phyloP scores from a whole-genome alignment of 148 eudicot genomes.

The Fagopyrum homotropicum region DNA sequence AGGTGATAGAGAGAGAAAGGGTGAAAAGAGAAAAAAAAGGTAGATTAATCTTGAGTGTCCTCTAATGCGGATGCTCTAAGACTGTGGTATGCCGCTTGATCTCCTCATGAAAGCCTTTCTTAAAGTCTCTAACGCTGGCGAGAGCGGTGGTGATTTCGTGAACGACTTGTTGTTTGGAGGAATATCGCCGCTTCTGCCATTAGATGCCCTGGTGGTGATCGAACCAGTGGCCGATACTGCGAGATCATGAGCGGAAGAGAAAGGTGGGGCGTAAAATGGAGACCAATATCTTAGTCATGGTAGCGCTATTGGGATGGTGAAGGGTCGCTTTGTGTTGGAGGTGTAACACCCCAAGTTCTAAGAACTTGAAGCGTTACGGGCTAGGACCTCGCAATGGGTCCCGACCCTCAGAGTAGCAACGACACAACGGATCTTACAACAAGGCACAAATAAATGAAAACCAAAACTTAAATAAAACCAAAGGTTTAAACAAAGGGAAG shows the following conservation, averaged over 20 bases:
- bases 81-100: conserved; percentile 73
- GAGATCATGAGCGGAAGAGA: not conserved
- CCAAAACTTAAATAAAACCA: too few species aligned
- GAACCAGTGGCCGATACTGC: not conserved
- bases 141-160: not conserved
- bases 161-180: not conserved
- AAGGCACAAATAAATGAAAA: too few species aligned
- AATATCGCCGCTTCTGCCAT: not conserved
- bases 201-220: not conserved
- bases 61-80: conserved; percentile 32
- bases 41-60: too few species aligned
- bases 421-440: too few species aligned
- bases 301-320: not conserved
- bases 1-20: too few species aligned
- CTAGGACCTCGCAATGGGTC: too few species aligned
- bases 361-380: too few species aligned
- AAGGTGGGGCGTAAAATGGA: not conserved
- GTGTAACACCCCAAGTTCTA: too few species aligned
- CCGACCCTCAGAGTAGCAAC: too few species aligned
- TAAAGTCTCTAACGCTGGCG: conserved; percentile 52
- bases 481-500: too few species aligned
- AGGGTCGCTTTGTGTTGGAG: not conserved
- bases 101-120: conserved; percentile 65
- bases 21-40: too few species aligned
- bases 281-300: not conserved